A percentile compares a stretch with the other conserved stretches of the same genome.
phyloP scores from a whole-genome alignment of 2,329 filamentous ascomycete species.

The Ophiostoma sp. region DNA sequence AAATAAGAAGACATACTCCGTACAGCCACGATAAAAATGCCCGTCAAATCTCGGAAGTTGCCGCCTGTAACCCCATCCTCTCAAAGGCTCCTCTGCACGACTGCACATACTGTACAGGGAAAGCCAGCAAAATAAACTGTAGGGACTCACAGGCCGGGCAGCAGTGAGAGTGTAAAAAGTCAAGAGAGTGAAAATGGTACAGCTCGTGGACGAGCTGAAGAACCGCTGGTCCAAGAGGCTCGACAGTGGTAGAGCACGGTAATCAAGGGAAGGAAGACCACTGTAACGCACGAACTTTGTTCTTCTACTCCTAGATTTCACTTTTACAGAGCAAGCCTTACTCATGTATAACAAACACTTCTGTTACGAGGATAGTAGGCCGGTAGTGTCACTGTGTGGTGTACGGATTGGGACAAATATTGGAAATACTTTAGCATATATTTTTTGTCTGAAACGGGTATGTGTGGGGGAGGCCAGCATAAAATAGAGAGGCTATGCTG shows the following conservation, averaged over 20 bases:
- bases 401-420: slow-evolving; percentile 15
- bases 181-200: neutral
- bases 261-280: neutral
- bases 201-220: neutral
- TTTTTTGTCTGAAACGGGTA: slow-evolving; percentile 2
- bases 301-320: neutral
- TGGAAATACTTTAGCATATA: slow-evolving; percentile 6
- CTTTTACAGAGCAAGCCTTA: neutral
- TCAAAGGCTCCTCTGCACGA: neutral
- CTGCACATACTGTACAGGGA: neutral
- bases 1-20: no score
- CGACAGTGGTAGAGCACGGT: neutral
- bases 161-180: no score
- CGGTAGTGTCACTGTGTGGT: neutral
- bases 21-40: neutral
- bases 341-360: neutral
- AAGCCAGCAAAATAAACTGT: neutral
- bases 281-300: neutral
- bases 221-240: neutral
- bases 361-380: neutral
- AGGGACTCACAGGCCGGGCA: neutral
- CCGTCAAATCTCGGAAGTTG: slow-evolving; percentile 2
- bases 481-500: neutral
- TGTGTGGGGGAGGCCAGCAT: neutral
- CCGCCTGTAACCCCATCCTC: neutral